phyloP scores from a whole-genome alignment of 2,329 filamentous ascomycete species.

The Trichoderma polysporum region DNA sequence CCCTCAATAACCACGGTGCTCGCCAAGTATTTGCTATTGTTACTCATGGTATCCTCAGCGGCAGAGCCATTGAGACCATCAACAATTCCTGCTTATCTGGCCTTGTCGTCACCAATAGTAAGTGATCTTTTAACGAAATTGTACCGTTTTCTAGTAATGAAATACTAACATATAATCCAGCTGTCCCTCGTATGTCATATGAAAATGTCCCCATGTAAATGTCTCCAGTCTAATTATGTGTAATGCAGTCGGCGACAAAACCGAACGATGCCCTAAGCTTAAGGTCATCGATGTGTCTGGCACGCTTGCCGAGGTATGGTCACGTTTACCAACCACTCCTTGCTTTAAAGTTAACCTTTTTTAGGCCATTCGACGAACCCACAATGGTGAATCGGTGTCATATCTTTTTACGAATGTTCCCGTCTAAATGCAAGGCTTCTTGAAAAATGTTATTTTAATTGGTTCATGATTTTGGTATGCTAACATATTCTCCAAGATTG shows the following conservation, averaged over 20 bases:
- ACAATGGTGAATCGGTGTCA: slow-evolving; percentile 64
- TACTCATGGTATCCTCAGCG: slow-evolving; percentile 87
- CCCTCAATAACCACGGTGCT: slow-evolving; percentile 82
- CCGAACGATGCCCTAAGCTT: slow-evolving; percentile 72
- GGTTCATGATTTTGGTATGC: slow-evolving; percentile 6
- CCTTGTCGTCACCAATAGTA: slow-evolving; percentile 84
- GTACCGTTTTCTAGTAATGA: background rate
- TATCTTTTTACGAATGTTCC: slow-evolving; percentile 69
- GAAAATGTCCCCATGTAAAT: background rate
- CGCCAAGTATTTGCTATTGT: slow-evolving; percentile 91
- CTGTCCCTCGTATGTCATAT: slow-evolving; percentile 36
- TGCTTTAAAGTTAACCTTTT: slow-evolving; percentile 15
- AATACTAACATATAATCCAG: slow-evolving; percentile 32
- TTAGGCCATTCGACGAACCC: slow-evolving; percentile 66
- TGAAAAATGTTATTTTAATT: background rate
- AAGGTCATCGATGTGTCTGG: slow-evolving; percentile 91
- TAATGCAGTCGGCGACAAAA: slow-evolving; percentile 66
- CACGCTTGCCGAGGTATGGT: slow-evolving; percentile 63
- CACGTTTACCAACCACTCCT: background rate
- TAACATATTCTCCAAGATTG: background rate
- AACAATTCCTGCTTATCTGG: slow-evolving; percentile 75
- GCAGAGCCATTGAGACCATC: slow-evolving; percentile 81
- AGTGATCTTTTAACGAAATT: slow-evolving; percentile 24
- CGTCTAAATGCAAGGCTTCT: slow-evolving; percentile 33
- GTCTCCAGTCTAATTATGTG: background rate